Evolutionary conservation across 1,139 yeast species (phyloP).

Genomic region (Schizosaccharomyces versatilis): DNA sequence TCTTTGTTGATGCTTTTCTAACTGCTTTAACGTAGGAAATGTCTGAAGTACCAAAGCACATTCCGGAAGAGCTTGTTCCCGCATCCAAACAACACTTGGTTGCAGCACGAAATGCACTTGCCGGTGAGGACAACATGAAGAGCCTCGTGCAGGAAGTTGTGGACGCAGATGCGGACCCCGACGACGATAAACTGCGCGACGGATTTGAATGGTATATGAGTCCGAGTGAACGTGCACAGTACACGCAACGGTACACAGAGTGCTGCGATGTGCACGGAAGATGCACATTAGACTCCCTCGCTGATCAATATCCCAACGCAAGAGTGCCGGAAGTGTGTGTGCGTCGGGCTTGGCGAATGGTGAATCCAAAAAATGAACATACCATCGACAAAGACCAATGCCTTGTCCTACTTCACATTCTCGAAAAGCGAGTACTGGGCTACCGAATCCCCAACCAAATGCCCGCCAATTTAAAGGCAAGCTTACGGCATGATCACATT

Average conservation of each 20-base stretch:
- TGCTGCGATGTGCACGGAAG: conserved; percentile 69
- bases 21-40: conserved; percentile 17
- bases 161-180: conserved; percentile 31
- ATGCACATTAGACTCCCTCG: conserved; percentile 37
- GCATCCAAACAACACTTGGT: conserved; percentile 66
- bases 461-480: conserved; percentile 79
- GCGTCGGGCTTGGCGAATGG: conserved; percentile 77
- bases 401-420: conserved; percentile 65
- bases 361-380: conserved; percentile 69
- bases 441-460: conserved; percentile 77
- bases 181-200: conserved; percentile 33
- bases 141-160: conserved; percentile 15
- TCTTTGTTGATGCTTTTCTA: not conserved
- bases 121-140: conserved; percentile 5
- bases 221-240: conserved; percentile 58
- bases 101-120: conserved; percentile 52
- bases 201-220: conserved; percentile 93
- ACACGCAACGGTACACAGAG: conserved; percentile 55
- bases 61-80: conserved; percentile 86
- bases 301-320: conserved; percentile 46
- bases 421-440: conserved; percentile 76
- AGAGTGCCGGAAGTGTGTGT: conserved; percentile 64
- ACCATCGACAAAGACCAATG: conserved; percentile 88
- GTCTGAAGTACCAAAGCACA: conserved; percentile 37
- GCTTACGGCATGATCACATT: conserved; percentile 70